Conservation (phyloP, 257 asterid genomes). For the Knoxia roxburghii region DNA sequence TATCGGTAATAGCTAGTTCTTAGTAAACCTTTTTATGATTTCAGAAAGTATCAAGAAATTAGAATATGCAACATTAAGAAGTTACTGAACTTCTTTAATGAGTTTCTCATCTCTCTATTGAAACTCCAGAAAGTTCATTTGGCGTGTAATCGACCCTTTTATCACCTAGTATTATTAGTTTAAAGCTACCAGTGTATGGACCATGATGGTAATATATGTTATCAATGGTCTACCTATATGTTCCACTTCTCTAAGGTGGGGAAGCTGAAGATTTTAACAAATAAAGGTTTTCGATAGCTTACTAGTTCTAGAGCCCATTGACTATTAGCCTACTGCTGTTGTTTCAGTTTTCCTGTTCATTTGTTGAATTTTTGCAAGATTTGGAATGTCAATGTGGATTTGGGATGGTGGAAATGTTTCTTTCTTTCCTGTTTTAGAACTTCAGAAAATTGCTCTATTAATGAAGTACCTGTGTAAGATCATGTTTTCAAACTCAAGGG, state of each 20-base stretch:
- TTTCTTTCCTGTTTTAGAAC: not conserved
- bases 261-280: not conserved
- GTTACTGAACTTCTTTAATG: not conserved
- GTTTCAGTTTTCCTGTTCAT: not conserved
- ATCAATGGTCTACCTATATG: not conserved
- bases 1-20: constrained; percentile 31
- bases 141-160: not conserved
- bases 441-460: not conserved
- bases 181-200: not conserved
- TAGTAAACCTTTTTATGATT: not conserved
- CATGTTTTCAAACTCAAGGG: not conserved
- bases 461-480: not conserved
- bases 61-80: not conserved
- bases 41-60: not conserved
- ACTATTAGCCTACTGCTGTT: not conserved
- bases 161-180: not conserved
- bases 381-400: not conserved
- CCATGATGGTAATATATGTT: not conserved
- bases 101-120: not conserved
- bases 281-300: not conserved
- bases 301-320: not conserved
- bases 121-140: not conserved
- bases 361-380: not conserved
- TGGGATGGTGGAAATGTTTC: not conserved
- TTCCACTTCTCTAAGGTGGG: not conserved